phyloP scores from a whole-genome alignment of 1,284 basidiomycete species.

The Sporisorium exsertum region DNA sequence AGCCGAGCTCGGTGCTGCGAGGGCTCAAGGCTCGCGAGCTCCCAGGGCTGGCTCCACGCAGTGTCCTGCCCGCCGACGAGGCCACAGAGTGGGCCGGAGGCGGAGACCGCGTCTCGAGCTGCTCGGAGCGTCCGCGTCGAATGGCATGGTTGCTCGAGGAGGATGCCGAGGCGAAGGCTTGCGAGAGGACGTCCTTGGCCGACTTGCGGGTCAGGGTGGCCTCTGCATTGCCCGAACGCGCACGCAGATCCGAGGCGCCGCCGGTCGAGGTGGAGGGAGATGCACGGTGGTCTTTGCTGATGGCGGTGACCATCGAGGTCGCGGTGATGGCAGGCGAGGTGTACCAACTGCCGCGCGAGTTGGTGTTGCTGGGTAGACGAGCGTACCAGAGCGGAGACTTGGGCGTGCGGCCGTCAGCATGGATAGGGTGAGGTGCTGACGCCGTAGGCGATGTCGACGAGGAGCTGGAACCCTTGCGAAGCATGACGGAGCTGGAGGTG shows the following conservation, averaged over 20 bases:
- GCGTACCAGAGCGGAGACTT: constrained; percentile 59
- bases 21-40: constrained; percentile 44
- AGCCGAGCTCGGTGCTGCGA: constrained; percentile 39
- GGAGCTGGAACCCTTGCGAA: constrained; percentile 44
- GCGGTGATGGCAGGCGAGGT: constrained; percentile 58
- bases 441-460: constrained; percentile 23
- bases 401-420: constrained; percentile 31
- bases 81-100: constrained; percentile 52
- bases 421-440: constrained; percentile 32
- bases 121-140: constrained; percentile 35
- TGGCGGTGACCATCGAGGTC: constrained; percentile 48
- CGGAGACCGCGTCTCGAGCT: constrained; percentile 44
- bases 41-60: constrained; percentile 46
- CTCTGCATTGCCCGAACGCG: constrained; percentile 24
- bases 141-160: constrained; percentile 6
- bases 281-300: constrained; percentile 28
- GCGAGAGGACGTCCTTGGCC: constrained; percentile 43
- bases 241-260: constrained; percentile 9
- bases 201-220: constrained; percentile 44
- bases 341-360: constrained; percentile 56
- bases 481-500: constrained; percentile 50
- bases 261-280: constrained; percentile 11
- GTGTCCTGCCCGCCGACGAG: constrained; percentile 56
- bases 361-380: constrained; percentile 55
- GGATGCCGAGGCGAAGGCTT: constrained; percentile 19